Evolutionary conservation across 192 early-diverging fungal species (phyloP).

Genomic region (Podila epigama): DNA sequence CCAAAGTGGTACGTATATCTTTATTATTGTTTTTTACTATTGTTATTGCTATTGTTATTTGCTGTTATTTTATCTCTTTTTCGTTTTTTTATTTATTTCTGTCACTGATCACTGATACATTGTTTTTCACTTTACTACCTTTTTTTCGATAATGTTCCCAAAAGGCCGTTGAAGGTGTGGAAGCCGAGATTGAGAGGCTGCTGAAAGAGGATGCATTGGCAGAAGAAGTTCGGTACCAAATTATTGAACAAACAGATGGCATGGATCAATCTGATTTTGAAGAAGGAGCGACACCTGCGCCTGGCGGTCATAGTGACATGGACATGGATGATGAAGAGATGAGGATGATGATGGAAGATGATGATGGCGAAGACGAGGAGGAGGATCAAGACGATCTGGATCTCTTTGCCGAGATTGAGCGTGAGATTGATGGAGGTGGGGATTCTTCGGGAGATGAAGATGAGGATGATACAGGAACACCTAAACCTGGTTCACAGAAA

Average conservation of each 20-base stretch:
- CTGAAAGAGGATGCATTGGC: slow-evolving; percentile 76
- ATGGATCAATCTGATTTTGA: slow-evolving; percentile 26
- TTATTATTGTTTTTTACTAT: too few species aligned
- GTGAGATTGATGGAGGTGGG: slow-evolving; percentile 52
- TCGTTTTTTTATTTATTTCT: background rate
- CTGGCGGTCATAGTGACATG: slow-evolving; percentile 47
- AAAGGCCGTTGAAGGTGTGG: slow-evolving; percentile 83
- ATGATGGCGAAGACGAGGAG: slow-evolving; percentile 45
- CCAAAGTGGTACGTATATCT: slow-evolving; percentile 65
- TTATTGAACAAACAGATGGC: slow-evolving; percentile 14
- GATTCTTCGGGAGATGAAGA: slow-evolving; percentile 47
- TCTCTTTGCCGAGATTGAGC: slow-evolving; percentile 45
- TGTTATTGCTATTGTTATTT: background rate
- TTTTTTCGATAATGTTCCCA: background rate
- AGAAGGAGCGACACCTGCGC: slow-evolving; percentile 41
- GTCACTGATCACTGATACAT: background rate
- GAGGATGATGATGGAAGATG: slow-evolving; percentile 52
- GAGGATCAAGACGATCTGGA: slow-evolving; percentile 55
- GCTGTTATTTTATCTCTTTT: background rate
- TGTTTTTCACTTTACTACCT: background rate
- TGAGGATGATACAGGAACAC: slow-evolving; percentile 14
- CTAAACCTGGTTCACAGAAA: background rate
- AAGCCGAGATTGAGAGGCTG: slow-evolving; percentile 82
- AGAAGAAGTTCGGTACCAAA: slow-evolving; percentile 70
- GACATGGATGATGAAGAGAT: slow-evolving; percentile 54